These are phyloP conservation scores for Claviceps spartinae DNA, from an alignment of 2,329 filamentous ascomycete genomes.

Conservation along the genomic window DNA sequence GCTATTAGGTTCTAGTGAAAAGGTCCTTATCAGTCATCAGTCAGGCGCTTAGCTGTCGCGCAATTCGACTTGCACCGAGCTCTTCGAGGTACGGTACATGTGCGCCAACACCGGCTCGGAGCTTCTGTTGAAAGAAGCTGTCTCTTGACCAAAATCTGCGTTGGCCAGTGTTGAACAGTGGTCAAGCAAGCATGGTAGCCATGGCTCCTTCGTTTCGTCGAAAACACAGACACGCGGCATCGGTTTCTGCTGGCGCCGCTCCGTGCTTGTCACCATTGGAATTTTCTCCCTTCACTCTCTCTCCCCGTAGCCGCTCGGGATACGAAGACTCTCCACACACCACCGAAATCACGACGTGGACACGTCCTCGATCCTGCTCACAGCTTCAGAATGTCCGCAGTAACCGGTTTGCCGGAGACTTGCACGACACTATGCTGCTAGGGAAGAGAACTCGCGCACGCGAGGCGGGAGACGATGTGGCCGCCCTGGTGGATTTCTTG, in stretches of 20 bases:
- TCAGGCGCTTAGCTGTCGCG: not conserved
- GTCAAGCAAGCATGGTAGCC: not conserved
- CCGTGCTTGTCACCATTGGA: constrained; percentile 1
- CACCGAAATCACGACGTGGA: not conserved
- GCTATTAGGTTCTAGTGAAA: not conserved
- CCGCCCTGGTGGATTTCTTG: constrained; percentile 34
- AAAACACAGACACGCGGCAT: not conserved
- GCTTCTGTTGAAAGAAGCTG: not conserved
- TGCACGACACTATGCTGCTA: constrained; percentile 2
- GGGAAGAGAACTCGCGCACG: constrained; percentile 8
- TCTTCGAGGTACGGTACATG: not conserved
- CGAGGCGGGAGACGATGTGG: constrained; percentile 15
- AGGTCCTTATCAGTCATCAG: not conserved
- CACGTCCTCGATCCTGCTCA: not conserved
- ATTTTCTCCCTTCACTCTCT: constrained; percentile 2
- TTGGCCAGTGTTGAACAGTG: not conserved
- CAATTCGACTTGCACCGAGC: not conserved
- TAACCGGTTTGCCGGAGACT: constrained; percentile 2
- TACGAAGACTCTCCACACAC: not conserved
- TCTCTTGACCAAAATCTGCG: not conserved
- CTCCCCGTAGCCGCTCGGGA: constrained; percentile 5
- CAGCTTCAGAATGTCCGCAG: not conserved
- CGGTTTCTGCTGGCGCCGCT: constrained; percentile 1
- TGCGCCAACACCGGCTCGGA: not conserved
- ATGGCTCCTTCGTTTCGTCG: not conserved